phyloP scores from a whole-genome alignment of 2,329 filamentous ascomycete species.

The Aspergillus sp. region DNA sequence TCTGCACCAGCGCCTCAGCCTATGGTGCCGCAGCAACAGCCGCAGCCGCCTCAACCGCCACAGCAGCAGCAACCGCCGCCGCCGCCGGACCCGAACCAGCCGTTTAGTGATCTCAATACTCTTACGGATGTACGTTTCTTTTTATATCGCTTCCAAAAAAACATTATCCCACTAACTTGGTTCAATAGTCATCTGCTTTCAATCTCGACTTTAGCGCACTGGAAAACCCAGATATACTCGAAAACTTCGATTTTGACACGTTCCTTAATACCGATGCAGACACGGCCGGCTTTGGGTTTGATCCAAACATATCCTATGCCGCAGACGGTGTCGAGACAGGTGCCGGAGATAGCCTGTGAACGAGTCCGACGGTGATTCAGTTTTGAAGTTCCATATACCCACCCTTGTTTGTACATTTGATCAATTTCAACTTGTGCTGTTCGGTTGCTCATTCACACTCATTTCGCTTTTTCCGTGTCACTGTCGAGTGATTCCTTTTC shows the following conservation, averaged over 20 bases:
- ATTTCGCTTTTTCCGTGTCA: slow-evolving; percentile 11
- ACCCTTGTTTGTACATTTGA: slow-evolving; percentile 35
- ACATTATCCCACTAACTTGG: slow-evolving; percentile 10
- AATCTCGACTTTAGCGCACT: slow-evolving; percentile 40
- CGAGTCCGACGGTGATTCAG: slow-evolving; percentile 26
- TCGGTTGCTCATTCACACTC: slow-evolving; percentile 17
- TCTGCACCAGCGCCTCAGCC: slow-evolving; percentile 29
- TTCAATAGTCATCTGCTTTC: slow-evolving; percentile 25
- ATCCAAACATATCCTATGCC: slow-evolving; percentile 32
- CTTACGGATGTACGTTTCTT: slow-evolving; percentile 28
- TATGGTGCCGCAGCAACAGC: slow-evolving; percentile 24
- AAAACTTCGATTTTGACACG: slow-evolving; percentile 57
- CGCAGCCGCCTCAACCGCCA: slow-evolving; percentile 24
- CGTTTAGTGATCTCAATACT: slow-evolving; percentile 29
- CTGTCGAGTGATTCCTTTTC: slow-evolving; percentile 17
- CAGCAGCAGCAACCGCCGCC: background rate
- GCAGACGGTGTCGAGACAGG: slow-evolving; percentile 40
- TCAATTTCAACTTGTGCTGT: slow-evolving; percentile 14
- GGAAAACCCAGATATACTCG: slow-evolving; percentile 42
- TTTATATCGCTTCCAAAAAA: background rate
- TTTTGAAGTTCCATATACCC: slow-evolving; percentile 32
- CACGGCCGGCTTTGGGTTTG: slow-evolving; percentile 37
- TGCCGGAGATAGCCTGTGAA: slow-evolving; percentile 33
- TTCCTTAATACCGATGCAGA: slow-evolving; percentile 54
- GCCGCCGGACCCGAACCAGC: slow-evolving; percentile 7